Evolutionary conservation across 176 grass and related monocot genomes (phyloP).

Genomic region (Urochloa ruziziensis): DNA sequence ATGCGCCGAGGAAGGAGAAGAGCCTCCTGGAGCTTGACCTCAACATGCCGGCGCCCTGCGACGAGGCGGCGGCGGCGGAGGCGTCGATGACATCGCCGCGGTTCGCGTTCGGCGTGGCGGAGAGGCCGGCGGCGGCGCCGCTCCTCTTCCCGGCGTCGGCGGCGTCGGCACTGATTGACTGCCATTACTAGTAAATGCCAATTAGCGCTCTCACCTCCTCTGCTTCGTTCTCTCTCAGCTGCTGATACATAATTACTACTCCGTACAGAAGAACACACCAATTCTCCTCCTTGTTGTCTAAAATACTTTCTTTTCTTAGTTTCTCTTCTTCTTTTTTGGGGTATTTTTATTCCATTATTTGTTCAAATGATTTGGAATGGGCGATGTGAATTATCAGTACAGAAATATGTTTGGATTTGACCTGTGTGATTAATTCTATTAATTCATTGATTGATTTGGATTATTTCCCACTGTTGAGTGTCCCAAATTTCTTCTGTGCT

Average conservation of each 20-base stretch:
- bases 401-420: conserved; percentile 28
- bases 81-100: not conserved
- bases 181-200: conserved; percentile 64
- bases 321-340: not conserved
- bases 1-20: conserved; percentile 57
- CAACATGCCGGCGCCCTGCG: conserved; percentile 73
- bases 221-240: not conserved
- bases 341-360: conserved; percentile 31
- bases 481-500: not conserved
- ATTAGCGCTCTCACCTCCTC: conserved; percentile 7
- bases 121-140: conserved; percentile 4
- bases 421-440: conserved; percentile 34
- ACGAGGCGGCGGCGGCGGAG: not conserved
- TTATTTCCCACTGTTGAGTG: not conserved
- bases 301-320: conserved; percentile 1
- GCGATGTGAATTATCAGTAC: conserved; percentile 43
- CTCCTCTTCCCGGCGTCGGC: conserved; percentile 40
- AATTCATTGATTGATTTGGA: conserved; percentile 22
- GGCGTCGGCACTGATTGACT: conserved; percentile 68
- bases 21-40: conserved; percentile 74
- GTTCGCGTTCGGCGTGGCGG: conserved; percentile 23
- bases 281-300: not conserved
- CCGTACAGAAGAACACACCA: not conserved
- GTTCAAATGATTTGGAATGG: conserved; percentile 37
- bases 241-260: not conserved